Evolutionary conservation across 2,329 filamentous ascomycete species (phyloP).

Genomic region (Alternaria incomplexa): DNA sequence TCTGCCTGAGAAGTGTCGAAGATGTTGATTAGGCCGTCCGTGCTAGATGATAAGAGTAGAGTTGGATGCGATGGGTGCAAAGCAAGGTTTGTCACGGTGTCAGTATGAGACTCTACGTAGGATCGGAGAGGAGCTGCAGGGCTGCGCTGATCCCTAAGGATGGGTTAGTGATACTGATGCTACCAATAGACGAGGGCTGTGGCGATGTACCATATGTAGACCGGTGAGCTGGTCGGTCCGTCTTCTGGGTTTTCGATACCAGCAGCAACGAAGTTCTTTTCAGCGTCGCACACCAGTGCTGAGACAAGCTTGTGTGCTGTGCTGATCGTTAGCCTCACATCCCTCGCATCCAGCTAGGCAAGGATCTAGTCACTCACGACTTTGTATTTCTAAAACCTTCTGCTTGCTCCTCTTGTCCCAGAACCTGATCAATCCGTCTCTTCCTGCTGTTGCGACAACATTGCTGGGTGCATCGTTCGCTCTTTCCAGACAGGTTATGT

Average conservation of each 20-base stretch:
- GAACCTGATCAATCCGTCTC: conserved; percentile 70
- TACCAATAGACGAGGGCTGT: background rate
- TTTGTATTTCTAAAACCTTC: conserved; percentile 50
- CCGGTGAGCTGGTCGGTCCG: conserved; percentile 51
- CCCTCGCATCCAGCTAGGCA: background rate
- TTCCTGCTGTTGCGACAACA: conserved; percentile 71
- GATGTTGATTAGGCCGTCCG: conserved; percentile 79
- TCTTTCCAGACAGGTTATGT: conserved; percentile 67
- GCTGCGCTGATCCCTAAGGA: conserved; percentile 50
- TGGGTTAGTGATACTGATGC: conserved; percentile 8
- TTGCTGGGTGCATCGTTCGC: conserved; percentile 59
- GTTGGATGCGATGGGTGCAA: conserved; percentile 67
- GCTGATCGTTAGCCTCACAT: conserved; percentile 27
- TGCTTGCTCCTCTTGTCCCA: conserved; percentile 68
- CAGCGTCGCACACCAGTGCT: conserved; percentile 66
- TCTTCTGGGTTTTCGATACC: conserved; percentile 72
- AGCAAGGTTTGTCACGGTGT: conserved; percentile 66
- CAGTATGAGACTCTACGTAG: conserved; percentile 58
- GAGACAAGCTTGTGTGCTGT: conserved; percentile 62
- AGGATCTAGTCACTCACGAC: conserved; percentile 30
- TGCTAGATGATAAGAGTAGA: conserved; percentile 76
- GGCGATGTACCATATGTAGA: conserved; percentile 44
- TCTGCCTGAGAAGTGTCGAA: conserved; percentile 69
- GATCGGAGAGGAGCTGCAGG: conserved; percentile 43
- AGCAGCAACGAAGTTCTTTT: conserved; percentile 67